These are phyloP conservation scores for Alternaria triticimaculans DNA, from an alignment of 2,329 filamentous ascomycete species.

Conservation along the genomic window DNA sequence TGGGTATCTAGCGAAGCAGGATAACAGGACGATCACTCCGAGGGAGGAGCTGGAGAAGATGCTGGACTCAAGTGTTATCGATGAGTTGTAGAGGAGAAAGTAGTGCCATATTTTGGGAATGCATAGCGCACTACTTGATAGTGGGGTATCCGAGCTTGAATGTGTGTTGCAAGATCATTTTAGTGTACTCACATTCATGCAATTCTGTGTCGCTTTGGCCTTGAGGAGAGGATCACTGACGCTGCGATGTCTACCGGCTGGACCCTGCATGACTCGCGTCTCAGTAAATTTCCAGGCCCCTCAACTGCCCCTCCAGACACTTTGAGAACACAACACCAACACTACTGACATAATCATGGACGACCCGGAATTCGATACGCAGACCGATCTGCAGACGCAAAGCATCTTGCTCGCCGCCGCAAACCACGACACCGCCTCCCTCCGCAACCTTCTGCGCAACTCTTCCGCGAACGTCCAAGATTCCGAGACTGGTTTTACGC, in stretches of 20 bases:
- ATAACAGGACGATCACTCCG: conserved; percentile 18
- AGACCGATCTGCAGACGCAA: conserved; percentile 58
- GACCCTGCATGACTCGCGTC: conserved; percentile 18
- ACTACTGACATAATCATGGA: conserved; percentile 27
- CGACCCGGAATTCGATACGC: conserved; percentile 42
- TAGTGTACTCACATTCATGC: neutral
- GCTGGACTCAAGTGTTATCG: conserved; percentile 27
- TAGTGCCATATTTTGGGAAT: neutral
- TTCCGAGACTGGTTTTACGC: conserved; percentile 81
- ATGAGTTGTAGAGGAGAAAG: conserved; percentile 1
- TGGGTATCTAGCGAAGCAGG: conserved; percentile 26
- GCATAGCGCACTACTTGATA: neutral
- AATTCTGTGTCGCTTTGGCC: neutral
- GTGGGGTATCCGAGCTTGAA: neutral
- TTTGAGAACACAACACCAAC: neutral
- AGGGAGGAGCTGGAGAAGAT: conserved; percentile 28
- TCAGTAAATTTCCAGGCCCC: conserved; percentile 18
- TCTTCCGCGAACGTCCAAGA: conserved; percentile 78
- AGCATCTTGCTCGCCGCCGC: conserved; percentile 70
- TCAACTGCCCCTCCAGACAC: neutral
- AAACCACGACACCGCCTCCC: conserved; percentile 69
- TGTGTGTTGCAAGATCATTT: neutral
- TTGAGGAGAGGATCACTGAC: neutral
- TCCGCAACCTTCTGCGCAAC: conserved; percentile 72
- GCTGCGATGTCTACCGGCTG: neutral